Evolutionary conservation across 108 stramenopile species (phyloP).

Genomic region (Cyclotella kingstonii): DNA sequence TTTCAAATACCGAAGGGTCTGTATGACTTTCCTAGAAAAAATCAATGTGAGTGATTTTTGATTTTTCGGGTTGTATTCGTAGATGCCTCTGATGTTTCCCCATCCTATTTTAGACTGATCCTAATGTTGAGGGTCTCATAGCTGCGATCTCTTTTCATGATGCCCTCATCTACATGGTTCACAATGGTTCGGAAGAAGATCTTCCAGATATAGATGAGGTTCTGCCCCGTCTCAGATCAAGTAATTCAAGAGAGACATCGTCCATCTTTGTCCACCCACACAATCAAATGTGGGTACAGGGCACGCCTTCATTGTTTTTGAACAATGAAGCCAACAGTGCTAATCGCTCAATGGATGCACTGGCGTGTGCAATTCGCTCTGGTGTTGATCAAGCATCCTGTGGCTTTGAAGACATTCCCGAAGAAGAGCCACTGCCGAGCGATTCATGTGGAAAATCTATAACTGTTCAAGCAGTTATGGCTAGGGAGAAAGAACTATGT

Average conservation of each 20-base stretch:
- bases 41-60: slow-evolving; percentile 55
- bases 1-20: slow-evolving; percentile 88
- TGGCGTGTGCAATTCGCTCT: slow-evolving; percentile 81
- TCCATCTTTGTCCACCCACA: slow-evolving; percentile 62
- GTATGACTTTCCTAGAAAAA: slow-evolving; percentile 69
- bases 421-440: slow-evolving; percentile 31
- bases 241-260: slow-evolving; percentile 34
- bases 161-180: slow-evolving; percentile 85
- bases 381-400: slow-evolving; percentile 85
- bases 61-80: not conserved
- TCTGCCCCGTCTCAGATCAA: slow-evolving; percentile 49
- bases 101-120: slow-evolving; percentile 38
- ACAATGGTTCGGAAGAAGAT: slow-evolving; percentile 69
- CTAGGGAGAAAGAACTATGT: slow-evolving; percentile 82
- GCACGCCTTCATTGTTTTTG: slow-evolving; percentile 81
- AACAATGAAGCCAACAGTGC: slow-evolving; percentile 81
- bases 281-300: slow-evolving; percentile 86
- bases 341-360: slow-evolving; percentile 73
- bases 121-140: slow-evolving; percentile 55
- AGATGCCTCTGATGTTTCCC: not conserved
- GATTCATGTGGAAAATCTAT: slow-evolving; percentile 27
- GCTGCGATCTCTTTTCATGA: slow-evolving; percentile 82
- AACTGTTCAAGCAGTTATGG: slow-evolving; percentile 65
- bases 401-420: slow-evolving; percentile 67
- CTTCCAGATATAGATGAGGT: slow-evolving; percentile 74